These are phyloP conservation scores for Jacaranda copaia DNA, from an alignment of 257 asterid species.

Conservation along the genomic window DNA sequence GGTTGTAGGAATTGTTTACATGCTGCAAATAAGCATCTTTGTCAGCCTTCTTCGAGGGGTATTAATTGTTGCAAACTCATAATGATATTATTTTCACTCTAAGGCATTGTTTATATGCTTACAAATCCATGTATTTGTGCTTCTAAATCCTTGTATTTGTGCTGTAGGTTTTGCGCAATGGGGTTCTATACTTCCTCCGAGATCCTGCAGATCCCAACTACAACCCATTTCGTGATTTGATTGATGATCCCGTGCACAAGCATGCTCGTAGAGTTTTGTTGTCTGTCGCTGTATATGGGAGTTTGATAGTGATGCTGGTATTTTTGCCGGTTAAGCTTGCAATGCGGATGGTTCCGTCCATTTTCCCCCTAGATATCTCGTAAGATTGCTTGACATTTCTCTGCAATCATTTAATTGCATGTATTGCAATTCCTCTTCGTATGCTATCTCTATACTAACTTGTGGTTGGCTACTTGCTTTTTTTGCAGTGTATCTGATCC, in stretches of 20 bases:
- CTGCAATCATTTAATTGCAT: background rate
- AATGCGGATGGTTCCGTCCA: conserved; percentile 84
- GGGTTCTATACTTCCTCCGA: conserved; percentile 96
- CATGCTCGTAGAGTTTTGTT: conserved; percentile 98
- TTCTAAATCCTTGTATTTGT: conserved; percentile 32
- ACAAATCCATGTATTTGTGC: conserved; percentile 14
- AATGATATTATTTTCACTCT: background rate
- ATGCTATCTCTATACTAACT: conserved; percentile 25
- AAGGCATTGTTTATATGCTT: background rate
- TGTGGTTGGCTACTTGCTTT: conserved; percentile 1
- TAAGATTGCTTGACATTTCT: conserved; percentile 52
- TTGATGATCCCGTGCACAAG: conserved; percentile 99
- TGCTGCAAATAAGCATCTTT: conserved; percentile 97
- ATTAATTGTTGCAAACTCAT: conserved; percentile 32
- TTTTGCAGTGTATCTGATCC: conserved; percentile 90
- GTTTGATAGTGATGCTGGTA: conserved; percentile 96
- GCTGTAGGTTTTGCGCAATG: conserved; percentile 86
- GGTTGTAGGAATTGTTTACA: conserved; percentile 97
- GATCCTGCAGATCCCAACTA: conserved; percentile 99
- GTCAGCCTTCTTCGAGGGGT: conserved; percentile 99
- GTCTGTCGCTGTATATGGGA: conserved; percentile 95
- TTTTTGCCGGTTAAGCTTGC: conserved; percentile 97
- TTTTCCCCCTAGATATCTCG: conserved; percentile 97
- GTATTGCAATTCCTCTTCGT: conserved; percentile 21
- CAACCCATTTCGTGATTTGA: conserved; percentile 97